Evolutionary conservation across 495 filamentous ascomycete species (phyloP).

Genomic region (Neurospora tetrasperma): DNA sequence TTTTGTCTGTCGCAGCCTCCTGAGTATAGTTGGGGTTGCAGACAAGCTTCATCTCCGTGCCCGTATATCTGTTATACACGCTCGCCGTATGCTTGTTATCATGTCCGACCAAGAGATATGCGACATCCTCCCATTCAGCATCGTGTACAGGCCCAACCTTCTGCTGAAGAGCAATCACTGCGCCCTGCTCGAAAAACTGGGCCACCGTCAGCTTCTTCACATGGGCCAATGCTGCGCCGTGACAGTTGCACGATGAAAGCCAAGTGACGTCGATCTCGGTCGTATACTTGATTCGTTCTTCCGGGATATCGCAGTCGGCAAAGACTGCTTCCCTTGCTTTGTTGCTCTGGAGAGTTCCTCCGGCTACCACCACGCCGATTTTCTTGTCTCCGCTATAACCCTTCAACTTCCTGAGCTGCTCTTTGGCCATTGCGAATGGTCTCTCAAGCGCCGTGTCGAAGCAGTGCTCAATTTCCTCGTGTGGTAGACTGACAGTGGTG

Average conservation of each 20-base stretch:
- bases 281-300: background rate
- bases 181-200: constrained; percentile 5
- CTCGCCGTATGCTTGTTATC: background rate
- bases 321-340: background rate
- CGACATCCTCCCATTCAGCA: background rate
- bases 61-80: background rate
- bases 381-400: background rate
- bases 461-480: background rate
- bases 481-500: background rate
- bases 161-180: constrained; percentile 1
- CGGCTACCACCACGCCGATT: constrained; percentile 6
- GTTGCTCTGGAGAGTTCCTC: background rate
- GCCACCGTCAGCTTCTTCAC: background rate
- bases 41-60: background rate
- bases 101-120: background rate
- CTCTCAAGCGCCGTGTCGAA: background rate
- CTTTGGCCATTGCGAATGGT: background rate
- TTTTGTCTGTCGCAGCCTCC: background rate
- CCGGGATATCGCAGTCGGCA: background rate
- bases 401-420: background rate
- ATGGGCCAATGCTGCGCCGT: background rate
- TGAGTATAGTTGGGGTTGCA: constrained; percentile 3
- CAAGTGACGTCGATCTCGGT: background rate
- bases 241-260: constrained; percentile 1
- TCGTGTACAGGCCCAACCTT: background rate